These are phyloP conservation scores for Mallotus japonicus DNA, from an alignment of 441 rosid genomes.

Conservation along the genomic window DNA sequence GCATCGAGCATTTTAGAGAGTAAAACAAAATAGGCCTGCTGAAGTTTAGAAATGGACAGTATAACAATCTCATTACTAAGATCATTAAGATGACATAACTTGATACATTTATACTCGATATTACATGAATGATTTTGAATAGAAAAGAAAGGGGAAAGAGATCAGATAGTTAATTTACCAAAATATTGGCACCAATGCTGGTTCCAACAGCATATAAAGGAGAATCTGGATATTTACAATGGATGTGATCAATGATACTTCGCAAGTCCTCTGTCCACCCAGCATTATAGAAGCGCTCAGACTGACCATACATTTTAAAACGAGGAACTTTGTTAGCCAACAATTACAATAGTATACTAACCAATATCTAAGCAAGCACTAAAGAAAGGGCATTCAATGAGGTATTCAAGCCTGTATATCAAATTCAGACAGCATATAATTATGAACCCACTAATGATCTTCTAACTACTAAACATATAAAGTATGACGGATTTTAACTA, in stretches of 20 bases:
- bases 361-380: not conserved
- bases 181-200: conserved; percentile 55
- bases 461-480: not conserved
- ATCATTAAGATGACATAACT: not conserved
- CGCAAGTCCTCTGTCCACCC: conserved; percentile 59
- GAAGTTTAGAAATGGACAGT: not conserved
- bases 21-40: not conserved
- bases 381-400: not conserved
- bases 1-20: not conserved
- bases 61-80: not conserved
- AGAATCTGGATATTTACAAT: conserved; percentile 42
- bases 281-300: conserved; percentile 59
- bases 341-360: not conserved
- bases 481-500: not conserved
- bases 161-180: conserved; percentile 33
- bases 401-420: not conserved
- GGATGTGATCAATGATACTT: conserved; percentile 36
- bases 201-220: conserved; percentile 53
- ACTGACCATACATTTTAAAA: conserved; percentile 35
- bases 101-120: not conserved
- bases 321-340: conserved; percentile 24
- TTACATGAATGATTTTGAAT: not conserved
- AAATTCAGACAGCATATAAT: not conserved
- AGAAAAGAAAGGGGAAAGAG: not conserved
- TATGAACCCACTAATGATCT: not conserved